Base-by-base conservation (phyloP, 1,139 yeast genomes). In the Geotrichum klebahnii region DNA sequence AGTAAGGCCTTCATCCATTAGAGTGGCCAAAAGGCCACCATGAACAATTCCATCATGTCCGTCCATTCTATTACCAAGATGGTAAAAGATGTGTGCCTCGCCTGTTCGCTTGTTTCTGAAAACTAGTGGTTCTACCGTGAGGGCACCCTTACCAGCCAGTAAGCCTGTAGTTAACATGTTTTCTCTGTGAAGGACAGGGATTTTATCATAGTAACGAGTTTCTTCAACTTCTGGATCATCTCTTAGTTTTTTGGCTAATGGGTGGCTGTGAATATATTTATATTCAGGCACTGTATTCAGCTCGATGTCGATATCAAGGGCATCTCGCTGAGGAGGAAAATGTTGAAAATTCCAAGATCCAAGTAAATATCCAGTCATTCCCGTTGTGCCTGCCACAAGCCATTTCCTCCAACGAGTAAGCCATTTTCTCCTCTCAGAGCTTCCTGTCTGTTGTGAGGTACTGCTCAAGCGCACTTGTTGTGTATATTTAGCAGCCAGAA, bases 31-130 rank as follows among this genome's bases (percentile, higher is more conserved):
- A 38, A 90, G 79, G 0, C 97, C 97, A 2, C 97, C 97, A 63
- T 90, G 97, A 0, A 88, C 77, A 34, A 90, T 71, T 59, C 86
- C 81, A 1, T 97, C 97, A 63, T 84, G 89, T 1, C 97, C 97
- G 44, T 94, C 82, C 33, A 89, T 68, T 55, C 77, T 77, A 62
- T 83, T 80, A 0, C 97, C 97, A 46, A 84, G 75, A 33, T 52
- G 55, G 32, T 49, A 52, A 9, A 52, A 26, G 3, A 46, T 36
- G 17, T 44, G 40, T 2, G 49, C 22, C 17, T 49, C 48, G 20
- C 51, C 48, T 2, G 44, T 41, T 12, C 55, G 54, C 23, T 48
- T 41, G 37, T 52, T 53, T 14, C 57, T 53, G 45, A 61, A 63
- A 23, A 60, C 59, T 19, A 62, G 37, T 3, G 67, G 67, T 45